A percentile compares a stretch with the other conserved stretches of the same genome.
Evolutionary conservation across 1,284 basidiomycete genomes (phyloP).

Genomic region (Phylloboletellus chloephorus): DNA sequence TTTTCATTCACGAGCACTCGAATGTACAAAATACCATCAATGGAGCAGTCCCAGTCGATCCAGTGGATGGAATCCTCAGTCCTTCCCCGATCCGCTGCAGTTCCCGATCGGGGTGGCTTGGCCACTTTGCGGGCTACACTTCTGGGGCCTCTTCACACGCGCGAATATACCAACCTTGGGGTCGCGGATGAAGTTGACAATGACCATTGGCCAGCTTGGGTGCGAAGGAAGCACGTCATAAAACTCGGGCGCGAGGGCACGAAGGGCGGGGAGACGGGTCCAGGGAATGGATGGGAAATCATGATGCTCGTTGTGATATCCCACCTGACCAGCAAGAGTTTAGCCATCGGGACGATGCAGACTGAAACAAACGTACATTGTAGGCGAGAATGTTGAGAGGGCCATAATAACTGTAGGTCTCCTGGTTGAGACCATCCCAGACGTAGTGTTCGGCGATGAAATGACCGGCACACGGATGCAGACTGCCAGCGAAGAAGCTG

Average conservation of each 20-base stretch:
- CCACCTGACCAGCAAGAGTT: conserved; percentile 55
- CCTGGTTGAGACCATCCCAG: conserved; percentile 85
- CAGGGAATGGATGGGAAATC: conserved; percentile 96
- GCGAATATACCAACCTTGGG: conserved; percentile 74
- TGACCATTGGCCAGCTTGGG: conserved; percentile 92
- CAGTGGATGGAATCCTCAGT: conserved; percentile 12
- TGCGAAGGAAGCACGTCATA: conserved; percentile 88
- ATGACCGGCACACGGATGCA: conserved; percentile 95
- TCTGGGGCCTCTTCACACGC: conserved; percentile 41
- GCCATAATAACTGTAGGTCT: conserved; percentile 97
- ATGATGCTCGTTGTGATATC: conserved; percentile 99
- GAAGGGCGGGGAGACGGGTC: conserved; percentile 87
- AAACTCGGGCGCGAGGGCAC: conserved; percentile 84
- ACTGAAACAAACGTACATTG: conserved; percentile 57
- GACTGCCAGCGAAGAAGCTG: conserved; percentile 91
- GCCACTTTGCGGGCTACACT: conserved; percentile 22
- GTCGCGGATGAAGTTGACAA: conserved; percentile 90
- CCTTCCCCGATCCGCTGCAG: conserved; percentile 12
- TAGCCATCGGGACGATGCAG: background rate
- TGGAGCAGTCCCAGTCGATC: conserved; percentile 7
- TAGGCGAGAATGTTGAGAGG: conserved; percentile 89
- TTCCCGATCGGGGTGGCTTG: conserved; percentile 17
- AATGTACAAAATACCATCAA: conserved; percentile 23
- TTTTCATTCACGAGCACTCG: conserved; percentile 7
- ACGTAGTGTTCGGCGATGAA: conserved; percentile 97